A percentile compares a stretch with the other conserved stretches of the same genome.
Evolutionary conservation across 108 stramenopile species (phyloP).

Genomic region (Aurantiochytrium sp.): DNA sequence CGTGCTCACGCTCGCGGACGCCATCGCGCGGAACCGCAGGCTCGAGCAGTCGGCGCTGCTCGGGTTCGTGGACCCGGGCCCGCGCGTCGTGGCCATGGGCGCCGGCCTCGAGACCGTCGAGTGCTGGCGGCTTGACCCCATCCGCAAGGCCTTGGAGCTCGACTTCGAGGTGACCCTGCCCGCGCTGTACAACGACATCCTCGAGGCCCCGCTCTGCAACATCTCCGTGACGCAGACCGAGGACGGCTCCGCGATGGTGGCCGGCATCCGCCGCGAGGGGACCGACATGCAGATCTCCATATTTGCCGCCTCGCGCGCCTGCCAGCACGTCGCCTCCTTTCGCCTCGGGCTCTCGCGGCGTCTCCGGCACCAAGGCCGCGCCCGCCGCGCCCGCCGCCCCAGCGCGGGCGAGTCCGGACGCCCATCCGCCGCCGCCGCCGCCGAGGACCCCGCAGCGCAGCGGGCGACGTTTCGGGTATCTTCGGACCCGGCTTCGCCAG

Average conservation of each 20-base stretch:
- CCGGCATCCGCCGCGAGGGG: background rate
- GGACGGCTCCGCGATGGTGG: background rate
- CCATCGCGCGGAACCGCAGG: background rate
- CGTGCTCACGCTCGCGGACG: background rate
- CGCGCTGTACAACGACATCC: background rate
- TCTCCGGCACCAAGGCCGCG: too few species aligned
- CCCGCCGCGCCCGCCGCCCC: too few species aligned
- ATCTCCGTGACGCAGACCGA: background rate
- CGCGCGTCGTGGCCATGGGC: background rate
- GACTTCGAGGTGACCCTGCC: background rate
- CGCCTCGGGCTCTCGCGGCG: background rate
- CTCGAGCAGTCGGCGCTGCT: background rate
- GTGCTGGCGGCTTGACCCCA: background rate
- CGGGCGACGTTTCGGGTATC: background rate
- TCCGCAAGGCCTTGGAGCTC: background rate
- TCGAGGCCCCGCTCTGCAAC: too few species aligned
- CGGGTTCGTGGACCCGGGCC: background rate
- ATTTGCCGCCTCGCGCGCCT: background rate
- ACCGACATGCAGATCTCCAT: background rate
- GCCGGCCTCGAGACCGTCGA: background rate
- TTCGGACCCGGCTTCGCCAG: too few species aligned
- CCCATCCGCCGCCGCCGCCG: too few species aligned
- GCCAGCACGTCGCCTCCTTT: background rate
- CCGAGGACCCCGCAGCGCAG: too few species aligned
- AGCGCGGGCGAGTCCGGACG: too few species aligned